Percentiles rank a stretch among this genome's conserved stretches.
These are phyloP conservation scores for Thermothielavioides terrestris DNA, from an alignment of 495 filamentous ascomycete genomes.

Conservation along the genomic window DNA sequence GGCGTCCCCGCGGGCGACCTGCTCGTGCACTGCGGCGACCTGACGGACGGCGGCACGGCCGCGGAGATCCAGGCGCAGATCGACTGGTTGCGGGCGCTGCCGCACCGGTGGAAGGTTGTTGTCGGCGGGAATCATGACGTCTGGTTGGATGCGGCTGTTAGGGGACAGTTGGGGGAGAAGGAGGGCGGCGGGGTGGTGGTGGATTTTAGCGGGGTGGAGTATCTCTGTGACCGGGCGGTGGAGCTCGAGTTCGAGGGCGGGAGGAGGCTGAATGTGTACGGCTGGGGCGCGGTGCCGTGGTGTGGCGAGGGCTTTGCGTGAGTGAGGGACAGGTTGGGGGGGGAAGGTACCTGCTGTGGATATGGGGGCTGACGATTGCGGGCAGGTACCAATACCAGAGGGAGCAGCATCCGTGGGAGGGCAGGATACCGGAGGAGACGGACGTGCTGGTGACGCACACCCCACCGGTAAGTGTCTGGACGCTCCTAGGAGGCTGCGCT, in stretches of 20 bases:
- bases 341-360: background rate
- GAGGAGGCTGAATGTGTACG: constrained; percentile 46
- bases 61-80: constrained; percentile 66
- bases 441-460: constrained; percentile 86
- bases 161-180: constrained; percentile 22
- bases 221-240: constrained; percentile 41
- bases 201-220: constrained; percentile 41
- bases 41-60: constrained; percentile 62
- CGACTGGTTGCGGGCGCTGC: constrained; percentile 66
- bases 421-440: constrained; percentile 55
- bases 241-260: constrained; percentile 43
- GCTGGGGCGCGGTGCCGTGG: constrained; percentile 42
- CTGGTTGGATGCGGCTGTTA: constrained; percentile 56
- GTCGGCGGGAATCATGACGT: constrained; percentile 87
- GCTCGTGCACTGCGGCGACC: constrained; percentile 82
- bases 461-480: constrained; percentile 29
- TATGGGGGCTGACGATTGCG: background rate
- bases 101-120: constrained; percentile 70
- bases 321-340: too few species aligned
- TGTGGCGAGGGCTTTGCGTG: constrained; percentile 23
- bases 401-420: constrained; percentile 38
- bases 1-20: constrained; percentile 69
- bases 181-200: constrained; percentile 29
- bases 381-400: constrained; percentile 41
- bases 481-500: too few species aligned